Evolutionary conservation across 371 early-diverging fungal species (phyloP).

Genomic region (Actinomortierella wolfii): DNA sequence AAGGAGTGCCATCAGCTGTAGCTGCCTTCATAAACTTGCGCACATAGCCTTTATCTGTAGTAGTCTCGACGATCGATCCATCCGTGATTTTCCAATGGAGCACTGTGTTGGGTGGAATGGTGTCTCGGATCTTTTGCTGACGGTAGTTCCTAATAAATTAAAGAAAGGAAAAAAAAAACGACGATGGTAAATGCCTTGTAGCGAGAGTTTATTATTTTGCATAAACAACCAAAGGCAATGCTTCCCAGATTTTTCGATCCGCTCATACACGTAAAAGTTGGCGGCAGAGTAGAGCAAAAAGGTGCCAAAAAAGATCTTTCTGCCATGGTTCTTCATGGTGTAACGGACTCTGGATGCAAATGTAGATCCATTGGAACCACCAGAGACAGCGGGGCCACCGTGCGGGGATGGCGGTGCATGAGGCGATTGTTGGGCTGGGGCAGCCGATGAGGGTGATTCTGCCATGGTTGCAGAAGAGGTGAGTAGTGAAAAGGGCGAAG

Average conservation of each 20-base stretch:
- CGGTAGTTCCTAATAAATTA: constrained; percentile 22
- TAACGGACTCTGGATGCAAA: no score
- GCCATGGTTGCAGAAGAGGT: no score
- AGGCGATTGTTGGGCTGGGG: no score
- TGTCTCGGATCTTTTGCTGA: constrained; percentile 30
- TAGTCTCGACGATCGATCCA: constrained; percentile 45
- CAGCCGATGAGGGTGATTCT: no score
- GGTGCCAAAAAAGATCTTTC: constrained; percentile 37
- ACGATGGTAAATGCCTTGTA: background rate
- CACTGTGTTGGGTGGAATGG: constrained; percentile 43
- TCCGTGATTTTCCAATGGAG: constrained; percentile 46
- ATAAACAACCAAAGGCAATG: background rate
- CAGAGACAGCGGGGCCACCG: no score
- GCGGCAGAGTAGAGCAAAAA: constrained; percentile 32
- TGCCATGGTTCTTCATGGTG: constrained; percentile 16
- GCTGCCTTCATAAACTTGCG: constrained; percentile 30
- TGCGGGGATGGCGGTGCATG: no score
- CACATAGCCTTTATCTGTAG: constrained; percentile 35
- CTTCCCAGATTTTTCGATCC: no score
- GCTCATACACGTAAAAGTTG: constrained; percentile 22
- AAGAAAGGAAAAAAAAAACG: background rate
- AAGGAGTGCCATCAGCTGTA: constrained; percentile 13
- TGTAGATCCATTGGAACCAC: no score
- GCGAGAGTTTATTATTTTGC: background rate
- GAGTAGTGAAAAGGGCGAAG: no score